Evolutionary conservation across 2,329 filamentous ascomycete species (phyloP), one percentile per base, ranked within the genome.

Genomic region (Ophiocordyceps australis): DNA sequence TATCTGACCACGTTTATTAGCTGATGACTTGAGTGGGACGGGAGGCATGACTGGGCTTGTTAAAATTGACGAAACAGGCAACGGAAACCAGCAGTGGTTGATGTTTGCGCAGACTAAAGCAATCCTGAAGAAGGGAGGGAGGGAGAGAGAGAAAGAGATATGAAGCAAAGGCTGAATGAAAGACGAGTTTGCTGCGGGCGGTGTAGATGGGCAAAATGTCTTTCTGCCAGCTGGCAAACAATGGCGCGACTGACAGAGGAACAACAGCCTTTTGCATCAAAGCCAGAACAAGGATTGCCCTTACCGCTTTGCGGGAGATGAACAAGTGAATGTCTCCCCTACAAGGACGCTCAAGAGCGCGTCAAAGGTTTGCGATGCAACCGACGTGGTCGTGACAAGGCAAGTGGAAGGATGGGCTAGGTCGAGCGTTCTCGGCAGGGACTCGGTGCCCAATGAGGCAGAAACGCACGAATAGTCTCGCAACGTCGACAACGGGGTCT

Each of bases 271-370:
- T n/a, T n/a, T n/a, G n/a, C n/a, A n/a, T n/a, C n/a, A n/a, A n/a
- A n/a, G n/a, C n/a, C n/a, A n/a, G n/a, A n/a, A n/a, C n/a, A n/a
- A n/a, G n/a, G n/a, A n/a, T n/a, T n/a, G n/a, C n/a, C n/a, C n/a
- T n/a, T n/a, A n/a, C n/a, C n/a, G n/a, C n/a, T 67, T 52, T 65
- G 67, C 56, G 69, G 78, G 82, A 92, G 83, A 92, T 79, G 62
- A 82, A 92, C 83, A 92, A 93, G 52, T 75, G 55, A 93, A 93
- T 92, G 83, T 83, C 77, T 92, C 83, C 79, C 82, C 81, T 60
- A 58, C 54, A 55, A 43, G 44, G 42, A 43, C 52, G 53, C 46
- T 47, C 46, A 42, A 37, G 33, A 37, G 28, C 24, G 28, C n/a
- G 23, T 31, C 24, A 25, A 30, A 29, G 29, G 36, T 28, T 39